Conservation (phyloP, 495 filamentous ascomycete species). For the Penicillium coprophilum region DNA sequence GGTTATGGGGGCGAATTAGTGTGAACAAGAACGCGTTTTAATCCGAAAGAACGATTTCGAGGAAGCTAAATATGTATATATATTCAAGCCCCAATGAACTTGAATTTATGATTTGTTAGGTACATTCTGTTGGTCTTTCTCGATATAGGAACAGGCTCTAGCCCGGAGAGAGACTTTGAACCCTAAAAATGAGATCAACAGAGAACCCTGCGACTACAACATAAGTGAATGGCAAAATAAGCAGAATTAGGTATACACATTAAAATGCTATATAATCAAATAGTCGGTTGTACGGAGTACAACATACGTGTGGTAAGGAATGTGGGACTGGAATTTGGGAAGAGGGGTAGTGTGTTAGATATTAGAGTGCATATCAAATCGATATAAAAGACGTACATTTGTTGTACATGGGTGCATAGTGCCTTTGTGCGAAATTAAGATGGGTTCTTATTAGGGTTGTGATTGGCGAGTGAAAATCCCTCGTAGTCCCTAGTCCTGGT, state of each 20-base stretch:
- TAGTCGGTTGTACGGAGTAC: no score
- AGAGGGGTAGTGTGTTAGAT: neutral
- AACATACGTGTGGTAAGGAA: no score
- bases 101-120: neutral
- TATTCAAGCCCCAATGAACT: neutral
- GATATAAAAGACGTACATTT: slow-evolving; percentile 5
- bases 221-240: no score
- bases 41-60: neutral
- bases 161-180: neutral
- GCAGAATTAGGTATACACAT: no score
- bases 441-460: neutral
- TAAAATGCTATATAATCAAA: no score
- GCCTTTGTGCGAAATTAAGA: slow-evolving; percentile 8
- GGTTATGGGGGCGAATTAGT: neutral
- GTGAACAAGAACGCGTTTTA: neutral
- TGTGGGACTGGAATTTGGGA: neutral
- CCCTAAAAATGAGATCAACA: neutral
- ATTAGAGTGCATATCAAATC: neutral
- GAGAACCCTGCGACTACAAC: no score
- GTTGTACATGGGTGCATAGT: neutral
- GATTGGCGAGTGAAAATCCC: slow-evolving; percentile 35
- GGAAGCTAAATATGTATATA: neutral
- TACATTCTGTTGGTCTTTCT: neutral
- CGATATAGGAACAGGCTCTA: neutral
- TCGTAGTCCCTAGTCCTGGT: slow-evolving; percentile 22